Evolutionary conservation across 805 yeast species (phyloP).

Genomic region (Cyberlindnera saturnus): DNA sequence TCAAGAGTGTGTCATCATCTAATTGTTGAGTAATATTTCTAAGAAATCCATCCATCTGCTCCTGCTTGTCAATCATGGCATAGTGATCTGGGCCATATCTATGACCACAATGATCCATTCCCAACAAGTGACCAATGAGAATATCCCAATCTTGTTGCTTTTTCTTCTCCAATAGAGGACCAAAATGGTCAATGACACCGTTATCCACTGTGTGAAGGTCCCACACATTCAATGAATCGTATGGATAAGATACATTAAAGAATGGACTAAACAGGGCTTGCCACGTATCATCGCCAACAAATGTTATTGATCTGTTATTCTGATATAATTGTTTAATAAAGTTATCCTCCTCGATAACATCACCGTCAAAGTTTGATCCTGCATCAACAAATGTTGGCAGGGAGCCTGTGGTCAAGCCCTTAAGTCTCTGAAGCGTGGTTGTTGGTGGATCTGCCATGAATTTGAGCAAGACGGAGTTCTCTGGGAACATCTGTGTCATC

Average conservation of each 20-base stretch:
- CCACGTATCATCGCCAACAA: slow-evolving; percentile 99
- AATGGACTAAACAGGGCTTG: slow-evolving; percentile 74
- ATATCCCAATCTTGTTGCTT: slow-evolving; percentile 64
- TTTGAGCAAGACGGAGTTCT: slow-evolving; percentile 68
- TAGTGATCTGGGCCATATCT: slow-evolving; percentile 85
- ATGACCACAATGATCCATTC: slow-evolving; percentile 96
- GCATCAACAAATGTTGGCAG: slow-evolving; percentile 94
- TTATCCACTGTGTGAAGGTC: slow-evolving; percentile 91
- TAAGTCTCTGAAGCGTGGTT: slow-evolving; percentile 87
- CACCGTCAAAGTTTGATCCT: slow-evolving; percentile 90
- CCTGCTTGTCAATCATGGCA: slow-evolving; percentile 76
- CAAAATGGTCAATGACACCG: slow-evolving; percentile 86
- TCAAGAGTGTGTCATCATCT: slow-evolving; percentile 55
- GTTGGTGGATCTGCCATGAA: slow-evolving; percentile 97
- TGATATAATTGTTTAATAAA: slow-evolving; percentile 67
- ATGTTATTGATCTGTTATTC: slow-evolving; percentile 44
- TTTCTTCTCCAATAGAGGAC: slow-evolving; percentile 41
- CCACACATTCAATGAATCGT: slow-evolving; percentile 88
- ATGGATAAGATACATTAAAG: slow-evolving; percentile 70
- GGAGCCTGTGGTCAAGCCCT: slow-evolving; percentile 94
- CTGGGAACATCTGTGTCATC: slow-evolving; percentile 57
- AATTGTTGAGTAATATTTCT: slow-evolving; percentile 40
- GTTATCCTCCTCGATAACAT: slow-evolving; percentile 77
- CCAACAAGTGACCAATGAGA: slow-evolving; percentile 80
- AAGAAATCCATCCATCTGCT: slow-evolving; percentile 76